Evolutionary conservation across 306 rosid genomes (phyloP).

Genomic region (Cucumis cinereus): DNA sequence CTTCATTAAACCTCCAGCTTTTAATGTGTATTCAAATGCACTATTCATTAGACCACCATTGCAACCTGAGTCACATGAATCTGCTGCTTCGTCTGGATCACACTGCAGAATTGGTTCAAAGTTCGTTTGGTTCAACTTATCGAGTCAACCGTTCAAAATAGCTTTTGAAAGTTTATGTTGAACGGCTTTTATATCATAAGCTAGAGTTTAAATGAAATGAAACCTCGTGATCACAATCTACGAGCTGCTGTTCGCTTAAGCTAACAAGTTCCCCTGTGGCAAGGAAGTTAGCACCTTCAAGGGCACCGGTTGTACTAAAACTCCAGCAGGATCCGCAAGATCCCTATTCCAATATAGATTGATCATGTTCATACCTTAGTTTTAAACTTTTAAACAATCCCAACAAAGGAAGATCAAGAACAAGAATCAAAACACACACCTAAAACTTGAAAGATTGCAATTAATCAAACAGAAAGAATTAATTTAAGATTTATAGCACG

Average conservation of each 20-base stretch:
- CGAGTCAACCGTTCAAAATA: too few relatives aligned
- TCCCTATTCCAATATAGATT: slow-evolving; percentile 37
- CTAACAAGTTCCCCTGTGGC: slow-evolving; percentile 75
- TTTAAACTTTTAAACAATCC: background rate
- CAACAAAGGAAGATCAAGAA: background rate
- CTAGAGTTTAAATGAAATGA: too few relatives aligned
- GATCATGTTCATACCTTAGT: background rate
- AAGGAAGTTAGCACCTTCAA: slow-evolving; percentile 90
- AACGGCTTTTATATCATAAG: too few relatives aligned
- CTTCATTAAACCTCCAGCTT: slow-evolving; percentile 82
- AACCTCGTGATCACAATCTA: slow-evolving; percentile 98
- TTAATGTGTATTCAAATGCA: slow-evolving; percentile 83
- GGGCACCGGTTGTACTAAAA: slow-evolving; percentile 86
- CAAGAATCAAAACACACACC: background rate
- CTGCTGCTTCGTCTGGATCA: slow-evolving; percentile 63
- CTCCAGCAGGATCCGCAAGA: slow-evolving; percentile 99
- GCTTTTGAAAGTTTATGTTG: too few relatives aligned
- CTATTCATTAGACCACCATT: slow-evolving; percentile 95
- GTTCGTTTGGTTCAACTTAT: too few relatives aligned
- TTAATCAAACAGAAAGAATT: background rate
- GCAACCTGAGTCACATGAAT: slow-evolving; percentile 92
- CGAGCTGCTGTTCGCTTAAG: slow-evolving; percentile 95
- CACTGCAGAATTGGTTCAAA: slow-evolving; percentile 35
- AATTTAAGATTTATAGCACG: background rate
- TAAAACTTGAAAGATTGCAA: background rate